Evolutionary conservation across 1,139 yeast genomes (phyloP), one percentile per base, ranked within the genome.

Genomic region (Tardiomyces digboiensis): DNA sequence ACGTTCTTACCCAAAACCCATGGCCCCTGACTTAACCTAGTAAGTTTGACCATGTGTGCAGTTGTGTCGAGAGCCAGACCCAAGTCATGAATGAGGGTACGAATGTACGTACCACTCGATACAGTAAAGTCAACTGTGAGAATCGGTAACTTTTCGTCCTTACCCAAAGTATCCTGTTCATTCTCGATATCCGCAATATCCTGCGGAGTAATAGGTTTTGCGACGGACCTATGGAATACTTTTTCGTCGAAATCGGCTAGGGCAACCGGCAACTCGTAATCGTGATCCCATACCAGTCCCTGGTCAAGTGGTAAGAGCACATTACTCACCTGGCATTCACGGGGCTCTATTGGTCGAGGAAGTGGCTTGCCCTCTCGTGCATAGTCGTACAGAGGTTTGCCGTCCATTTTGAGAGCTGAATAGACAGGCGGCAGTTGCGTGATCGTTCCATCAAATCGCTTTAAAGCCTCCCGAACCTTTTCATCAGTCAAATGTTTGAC

Each of bases 371-470:
- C 95, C 52, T 84, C 78, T 54, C 98, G 74, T 1, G 98, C 98
- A 60, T 93, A 93, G 55, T 89, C 97, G 60, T 91, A 89, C 44
- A 93, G 67, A 4, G 95, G 94, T 63, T 82, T 88, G 21, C 99
- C 99, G 57, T 88, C 82, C 80, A 93, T 83, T 59, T 89, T 91
- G 51, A 93, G 68, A 0, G 98, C 98, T 33, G 97, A 87, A 61
- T 79, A 91, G 14, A 91, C 82, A 0, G 99, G 98, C 12, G 99
- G 98, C 1, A 94, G 84, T 64, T 93, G 99, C 54, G 75, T 74
- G 46, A 89, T 69, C 29, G 78, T 75, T 0, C 98, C 98, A 14
- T 78, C 67, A 57, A 91, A 88, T 60, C 78, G 80, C 10, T 66
- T 68, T 29, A 77, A 74, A 0, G 80, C 70, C 4, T 66, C 60